Percentiles rank a stretch among this genome's conserved stretches.
These are phyloP conservation scores for Gossypium davidsonii DNA, from an alignment of 441 rosid genomes.

Conservation along the genomic window DNA sequence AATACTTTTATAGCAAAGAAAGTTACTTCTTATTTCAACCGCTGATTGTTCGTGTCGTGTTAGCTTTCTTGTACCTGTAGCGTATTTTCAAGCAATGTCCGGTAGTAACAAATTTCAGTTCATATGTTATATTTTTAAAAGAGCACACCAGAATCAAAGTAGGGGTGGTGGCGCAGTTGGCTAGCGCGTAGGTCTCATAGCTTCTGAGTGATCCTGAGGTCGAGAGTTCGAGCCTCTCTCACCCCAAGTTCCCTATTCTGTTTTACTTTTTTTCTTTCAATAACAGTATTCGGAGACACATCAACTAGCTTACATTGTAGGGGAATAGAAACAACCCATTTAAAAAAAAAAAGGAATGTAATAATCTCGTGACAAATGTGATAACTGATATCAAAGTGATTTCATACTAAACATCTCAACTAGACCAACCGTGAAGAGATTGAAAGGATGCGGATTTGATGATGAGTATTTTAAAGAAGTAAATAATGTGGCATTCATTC, in stretches of 20 bases:
- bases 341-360: not conserved
- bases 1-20: not conserved
- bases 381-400: too few species aligned
- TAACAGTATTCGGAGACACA: not conserved
- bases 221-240: slow-evolving; percentile 96
- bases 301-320: not conserved
- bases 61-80: too few species aligned
- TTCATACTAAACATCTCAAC: too few species aligned
- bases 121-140: too few species aligned
- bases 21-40: not conserved
- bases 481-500: too few species aligned
- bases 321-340: not conserved
- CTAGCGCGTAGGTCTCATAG: slow-evolving; percentile 88
- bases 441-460: too few species aligned
- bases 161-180: slow-evolving; percentile 72
- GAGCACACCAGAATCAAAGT: rapidly evolving
- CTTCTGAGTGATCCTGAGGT: slow-evolving; percentile 67
- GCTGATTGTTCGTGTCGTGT: too few species aligned
- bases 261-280: not conserved
- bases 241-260: slow-evolving; percentile 32
- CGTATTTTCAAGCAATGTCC: rapidly evolving
- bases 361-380: not conserved
- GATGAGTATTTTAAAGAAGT: too few species aligned
- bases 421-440: too few species aligned
- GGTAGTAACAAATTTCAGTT: too few species aligned